Base-by-base conservation (phyloP, 148 eudicot genomes). In the Hydrangea macrophylla region DNA sequence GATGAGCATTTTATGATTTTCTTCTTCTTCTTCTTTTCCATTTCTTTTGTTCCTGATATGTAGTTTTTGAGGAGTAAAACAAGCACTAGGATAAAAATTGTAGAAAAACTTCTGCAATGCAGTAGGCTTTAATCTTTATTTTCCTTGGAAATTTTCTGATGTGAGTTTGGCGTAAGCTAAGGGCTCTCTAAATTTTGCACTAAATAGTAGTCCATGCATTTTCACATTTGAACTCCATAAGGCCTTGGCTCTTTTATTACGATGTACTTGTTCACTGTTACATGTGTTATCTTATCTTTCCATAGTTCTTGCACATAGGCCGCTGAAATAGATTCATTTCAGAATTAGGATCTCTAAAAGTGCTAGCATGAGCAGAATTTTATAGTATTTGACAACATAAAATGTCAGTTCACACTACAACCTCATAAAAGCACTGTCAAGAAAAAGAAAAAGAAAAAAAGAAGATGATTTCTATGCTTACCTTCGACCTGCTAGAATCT, bases 401-500 rank as follows among this genome's bases (percentile, higher is more conserved):
- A 23, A 35, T 32, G 9, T 36, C 15, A 12, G 56, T 57, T 40
- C 20, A 58, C 8, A 28, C 22, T 58, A 40, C 27, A 22, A 25
- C 35, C 40, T 66, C 18, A 32, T 58, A 58, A 60, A 42, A 69
- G 22, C 28, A 22, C 55, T 3, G n/a, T 36, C 51, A 53, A 28
- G 42, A 55, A 50, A n/a, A n/a, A n/a, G n/a, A n/a, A n/a, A n/a
- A n/a, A 45, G 18, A 9, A 12, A 35, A 8, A 35, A 35, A 35
- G 13, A 35, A 42, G 13, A 6, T 57, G 40, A 42, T 23, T 26
- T 48, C 31, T 28, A 55, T 72, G 40, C 65, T 59, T 80, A 91
- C 99, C 99, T 88, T 80, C 92, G 82, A 59, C 99, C 99, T 36
- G 99, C 97, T 24, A 94, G 89, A 80, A 91, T 87, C 78, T 91